Percentiles rank a stretch among this genome's conserved stretches.
These are phyloP conservation scores for Citrus inodora DNA, from an alignment of 345 rosid species.

Conservation along the genomic window DNA sequence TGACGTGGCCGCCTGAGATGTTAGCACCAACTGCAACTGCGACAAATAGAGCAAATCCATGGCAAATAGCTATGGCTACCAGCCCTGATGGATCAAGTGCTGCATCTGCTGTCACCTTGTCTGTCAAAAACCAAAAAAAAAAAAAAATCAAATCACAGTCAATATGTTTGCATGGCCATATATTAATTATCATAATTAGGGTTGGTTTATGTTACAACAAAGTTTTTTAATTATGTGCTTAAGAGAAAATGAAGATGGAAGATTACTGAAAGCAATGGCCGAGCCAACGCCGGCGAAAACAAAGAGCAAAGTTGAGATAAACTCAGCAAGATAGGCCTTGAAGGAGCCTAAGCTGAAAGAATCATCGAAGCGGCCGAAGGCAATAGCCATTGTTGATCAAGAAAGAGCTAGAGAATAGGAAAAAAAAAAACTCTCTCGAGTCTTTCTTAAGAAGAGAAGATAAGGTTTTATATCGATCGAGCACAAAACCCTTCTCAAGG, in stretches of 20 bases:
- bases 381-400: conserved; percentile 42
- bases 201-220: background rate
- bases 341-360: conserved; percentile 76
- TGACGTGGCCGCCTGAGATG: conserved; percentile 94
- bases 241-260: background rate
- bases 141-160: background rate
- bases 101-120: conserved; percentile 69
- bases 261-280: conserved; percentile 78
- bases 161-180: background rate
- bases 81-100: conserved; percentile 87
- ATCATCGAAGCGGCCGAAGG: conserved; percentile 82
- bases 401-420: background rate
- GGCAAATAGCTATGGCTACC: conserved; percentile 82
- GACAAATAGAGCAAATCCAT: conserved; percentile 91
- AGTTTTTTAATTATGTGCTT: background rate
- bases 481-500: conserved; percentile 7
- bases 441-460: background rate
- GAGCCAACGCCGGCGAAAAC: conserved; percentile 97
- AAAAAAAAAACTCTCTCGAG: background rate
- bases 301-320: conserved; percentile 89
- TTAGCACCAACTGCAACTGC: conserved; percentile 83
- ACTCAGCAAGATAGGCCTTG: conserved; percentile 86
- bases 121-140: conserved; percentile 26
- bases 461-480: background rate
- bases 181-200: background rate